Evolutionary conservation across 2,329 filamentous ascomycete species (phyloP).

Genomic region (Mycogone perniciosa): DNA sequence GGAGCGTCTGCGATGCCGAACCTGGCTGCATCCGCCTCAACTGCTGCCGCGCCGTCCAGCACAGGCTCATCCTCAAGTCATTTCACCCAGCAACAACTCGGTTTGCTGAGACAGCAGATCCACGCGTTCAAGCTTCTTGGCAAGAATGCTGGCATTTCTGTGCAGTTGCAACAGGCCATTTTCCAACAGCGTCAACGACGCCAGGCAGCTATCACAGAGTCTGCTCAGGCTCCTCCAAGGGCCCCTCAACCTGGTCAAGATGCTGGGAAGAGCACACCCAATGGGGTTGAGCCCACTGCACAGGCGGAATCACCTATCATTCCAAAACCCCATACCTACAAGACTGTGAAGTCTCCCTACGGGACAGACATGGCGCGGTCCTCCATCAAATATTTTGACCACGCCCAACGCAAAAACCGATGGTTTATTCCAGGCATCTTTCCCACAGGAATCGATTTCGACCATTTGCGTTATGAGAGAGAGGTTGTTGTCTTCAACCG

Average conservation of each 20-base stretch:
- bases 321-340: slow-evolving; percentile 51
- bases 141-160: slow-evolving; percentile 77
- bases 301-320: slow-evolving; percentile 27
- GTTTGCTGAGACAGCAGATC: slow-evolving; percentile 77
- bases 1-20: slow-evolving; percentile 34
- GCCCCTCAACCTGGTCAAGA: slow-evolving; percentile 26
- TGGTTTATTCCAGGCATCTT: slow-evolving; percentile 81
- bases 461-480: slow-evolving; percentile 77
- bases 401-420: slow-evolving; percentile 68
- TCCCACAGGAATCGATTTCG: slow-evolving; percentile 80
- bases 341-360: slow-evolving; percentile 71
- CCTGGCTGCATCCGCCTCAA: slow-evolving; percentile 24
- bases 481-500: slow-evolving; percentile 87
- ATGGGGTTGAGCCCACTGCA: slow-evolving; percentile 28
- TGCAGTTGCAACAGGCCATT: slow-evolving; percentile 72
- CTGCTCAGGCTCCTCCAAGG: slow-evolving; percentile 34
- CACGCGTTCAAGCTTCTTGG: slow-evolving; percentile 84
- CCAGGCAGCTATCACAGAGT: slow-evolving; percentile 44
- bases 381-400: slow-evolving; percentile 71
- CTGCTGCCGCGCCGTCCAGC: slow-evolving; percentile 27
- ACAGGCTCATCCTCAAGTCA: slow-evolving; percentile 41
- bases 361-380: slow-evolving; percentile 45
- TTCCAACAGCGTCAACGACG: slow-evolving; percentile 68
- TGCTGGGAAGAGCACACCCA: slow-evolving; percentile 29
- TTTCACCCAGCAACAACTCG: slow-evolving; percentile 74